phyloP scores from a whole-genome alignment of 129 eudicot species.

The Artemisia argyi region DNA sequence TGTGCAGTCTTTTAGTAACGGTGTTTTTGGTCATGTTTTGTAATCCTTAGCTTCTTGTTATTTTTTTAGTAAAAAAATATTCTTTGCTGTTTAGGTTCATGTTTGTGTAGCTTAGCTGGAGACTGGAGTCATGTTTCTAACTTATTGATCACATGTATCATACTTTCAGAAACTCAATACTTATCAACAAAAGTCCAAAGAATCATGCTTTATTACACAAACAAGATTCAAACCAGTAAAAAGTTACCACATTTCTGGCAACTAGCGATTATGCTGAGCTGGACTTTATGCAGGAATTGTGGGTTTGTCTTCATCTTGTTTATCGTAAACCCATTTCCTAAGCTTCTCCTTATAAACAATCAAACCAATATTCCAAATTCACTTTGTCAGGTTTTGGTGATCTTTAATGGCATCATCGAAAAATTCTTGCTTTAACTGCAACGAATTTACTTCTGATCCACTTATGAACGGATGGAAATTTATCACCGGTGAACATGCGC shows the following conservation, averaged over 20 bases:
- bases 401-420: too few species aligned
- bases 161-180: background rate
- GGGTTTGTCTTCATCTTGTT: constrained; percentile 8
- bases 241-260: background rate
- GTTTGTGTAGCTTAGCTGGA: background rate
- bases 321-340: background rate
- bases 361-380: background rate
- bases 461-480: too few species aligned
- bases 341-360: background rate
- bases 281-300: background rate
- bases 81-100: too few species aligned
- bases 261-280: background rate
- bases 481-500: too few species aligned
- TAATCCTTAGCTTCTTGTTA: too few species aligned
- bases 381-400: too few species aligned
- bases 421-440: too few species aligned
- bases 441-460: too few species aligned
- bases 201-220: constrained; percentile 3
- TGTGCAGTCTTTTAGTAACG: too few species aligned
- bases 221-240: background rate
- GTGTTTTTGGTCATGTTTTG: too few species aligned
- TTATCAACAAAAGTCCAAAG: background rate
- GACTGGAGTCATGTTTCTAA: background rate
- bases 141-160: too few species aligned
- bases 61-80: too few species aligned